These are phyloP conservation scores for Mycena leptocephala DNA, from an alignment of 768 basidiomycete genomes.

Conservation along the genomic window DNA sequence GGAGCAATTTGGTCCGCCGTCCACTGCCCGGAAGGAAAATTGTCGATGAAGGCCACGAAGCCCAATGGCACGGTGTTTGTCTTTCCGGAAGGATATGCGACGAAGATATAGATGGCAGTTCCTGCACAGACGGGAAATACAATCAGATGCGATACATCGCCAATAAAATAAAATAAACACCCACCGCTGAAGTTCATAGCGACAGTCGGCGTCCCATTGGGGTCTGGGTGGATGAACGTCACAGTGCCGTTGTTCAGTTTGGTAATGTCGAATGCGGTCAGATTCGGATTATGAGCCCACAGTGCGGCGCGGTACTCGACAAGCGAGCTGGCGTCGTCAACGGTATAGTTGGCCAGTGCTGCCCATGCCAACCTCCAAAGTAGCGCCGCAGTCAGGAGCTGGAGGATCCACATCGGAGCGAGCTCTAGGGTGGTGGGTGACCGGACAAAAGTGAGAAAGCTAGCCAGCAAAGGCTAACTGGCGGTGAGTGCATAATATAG, in stretches of 20 bases:
- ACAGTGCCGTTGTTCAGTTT: conserved; percentile 8
- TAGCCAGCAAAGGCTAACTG: no score
- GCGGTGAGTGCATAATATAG: no score
- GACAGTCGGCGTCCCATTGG: background rate
- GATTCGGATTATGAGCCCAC: background rate
- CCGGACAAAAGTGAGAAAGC: no score
- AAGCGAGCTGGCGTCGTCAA: conserved; percentile 1
- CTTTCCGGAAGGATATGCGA: conserved; percentile 2
- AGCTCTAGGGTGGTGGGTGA: no score
- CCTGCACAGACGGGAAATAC: background rate
- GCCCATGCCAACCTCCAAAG: background rate
- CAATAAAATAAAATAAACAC: background rate
- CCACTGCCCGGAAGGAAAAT: background rate
- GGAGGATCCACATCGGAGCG: no score
- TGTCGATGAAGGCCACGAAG: background rate
- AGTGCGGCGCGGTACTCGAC: background rate
- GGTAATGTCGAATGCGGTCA: background rate
- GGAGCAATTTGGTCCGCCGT: background rate
- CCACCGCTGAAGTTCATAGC: conserved; percentile 15
- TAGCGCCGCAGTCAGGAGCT: no score
- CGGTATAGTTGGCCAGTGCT: background rate
- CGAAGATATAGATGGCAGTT: conserved; percentile 2
- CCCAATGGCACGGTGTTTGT: background rate
- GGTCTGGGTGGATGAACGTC: background rate
- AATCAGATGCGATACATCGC: background rate